Base-by-base conservation (phyloP, 2,329 filamentous ascomycete species). In the Calonectria pteridis region DNA sequence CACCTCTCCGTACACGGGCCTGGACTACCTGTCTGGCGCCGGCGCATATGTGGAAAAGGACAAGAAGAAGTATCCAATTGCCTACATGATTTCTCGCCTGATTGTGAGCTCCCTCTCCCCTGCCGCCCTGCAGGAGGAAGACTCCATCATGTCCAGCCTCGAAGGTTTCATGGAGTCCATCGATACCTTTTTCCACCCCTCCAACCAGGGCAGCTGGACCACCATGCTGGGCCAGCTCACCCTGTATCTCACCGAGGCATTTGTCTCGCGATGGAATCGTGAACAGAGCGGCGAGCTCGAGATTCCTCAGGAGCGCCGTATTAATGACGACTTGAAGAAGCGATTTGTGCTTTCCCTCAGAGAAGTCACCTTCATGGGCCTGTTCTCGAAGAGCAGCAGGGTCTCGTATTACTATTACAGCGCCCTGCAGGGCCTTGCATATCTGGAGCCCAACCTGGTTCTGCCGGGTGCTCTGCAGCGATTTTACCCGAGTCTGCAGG, bases 121-220 rank as follows among this genome's bases (percentile, higher is more conserved):
- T 1, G 88, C 92, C 58, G 97, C 95, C 80, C 86, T 97, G 63
- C 91, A 94, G 51, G 88, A 91, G n/a, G 89, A 93, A 35, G 93
- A 93, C 69, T 98, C 96, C 0, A 91, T 98, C 53, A 85, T 99
- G 79, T 91, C 93, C 40, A 95, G 94, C 77, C 89, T 99, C 6
- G 96, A 99, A 83, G 96, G 95, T 0, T 88, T 99, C 67, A 94
- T 99, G 78, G 94, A 98, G 83, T 97, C 96, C 3, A 94, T 98
- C 59, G 97, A 99, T 84, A 99, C 97, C 0, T 99, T 99, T 84
- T 99, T 98, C 88, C 97, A 99, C 81, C 97, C 97, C 2, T 99
- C 97, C 3, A 99, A 99, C 83, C 94, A 96, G 67, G 97, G 97
- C 18, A 88, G 88, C 18, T 99, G 97, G 97, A 98, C 96, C 1